These are phyloP conservation scores for Pseudogymnoascus sp. DNA, from an alignment of 2,329 filamentous ascomycete species.

Conservation along the genomic window DNA sequence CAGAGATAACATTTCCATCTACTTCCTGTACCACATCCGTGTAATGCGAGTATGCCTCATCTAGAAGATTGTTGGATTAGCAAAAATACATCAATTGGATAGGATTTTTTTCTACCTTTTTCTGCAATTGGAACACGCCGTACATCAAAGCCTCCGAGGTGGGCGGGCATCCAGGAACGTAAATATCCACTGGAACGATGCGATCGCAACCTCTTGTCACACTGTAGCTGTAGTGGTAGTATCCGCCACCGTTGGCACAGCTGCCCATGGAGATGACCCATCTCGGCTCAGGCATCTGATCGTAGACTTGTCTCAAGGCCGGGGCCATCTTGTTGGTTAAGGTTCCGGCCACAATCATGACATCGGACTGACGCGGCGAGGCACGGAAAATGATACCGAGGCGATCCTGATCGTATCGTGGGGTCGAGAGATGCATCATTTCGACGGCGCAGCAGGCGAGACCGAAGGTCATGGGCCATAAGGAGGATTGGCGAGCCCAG, in stretches of 20 bases:
- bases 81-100: neutral
- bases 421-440: slow-evolving; percentile 88
- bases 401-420: slow-evolving; percentile 82
- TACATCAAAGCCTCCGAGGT: slow-evolving; percentile 57
- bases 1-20: slow-evolving; percentile 15
- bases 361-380: slow-evolving; percentile 78
- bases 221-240: slow-evolving; percentile 80
- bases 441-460: slow-evolving; percentile 84
- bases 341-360: slow-evolving; percentile 90
- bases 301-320: slow-evolving; percentile 81
- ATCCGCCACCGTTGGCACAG: slow-evolving; percentile 77
- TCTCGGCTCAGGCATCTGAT: slow-evolving; percentile 88
- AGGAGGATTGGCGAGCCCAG: slow-evolving; percentile 75
- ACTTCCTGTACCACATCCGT: slow-evolving; percentile 49
- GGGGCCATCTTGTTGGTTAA: slow-evolving; percentile 96
- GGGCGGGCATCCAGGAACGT: slow-evolving; percentile 66
- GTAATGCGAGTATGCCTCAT: slow-evolving; percentile 41
- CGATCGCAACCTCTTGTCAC: slow-evolving; percentile 69
- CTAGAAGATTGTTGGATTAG: neutral
- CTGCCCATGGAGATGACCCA: slow-evolving; percentile 82
- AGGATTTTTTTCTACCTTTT: slow-evolving; percentile 55
- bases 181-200: slow-evolving; percentile 72
- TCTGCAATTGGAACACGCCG: slow-evolving; percentile 64
- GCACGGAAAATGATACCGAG: slow-evolving; percentile 86
- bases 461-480: slow-evolving; percentile 85